phyloP scores from a whole-genome alignment of 305 asterid species.

The Rubia tinctorum region DNA sequence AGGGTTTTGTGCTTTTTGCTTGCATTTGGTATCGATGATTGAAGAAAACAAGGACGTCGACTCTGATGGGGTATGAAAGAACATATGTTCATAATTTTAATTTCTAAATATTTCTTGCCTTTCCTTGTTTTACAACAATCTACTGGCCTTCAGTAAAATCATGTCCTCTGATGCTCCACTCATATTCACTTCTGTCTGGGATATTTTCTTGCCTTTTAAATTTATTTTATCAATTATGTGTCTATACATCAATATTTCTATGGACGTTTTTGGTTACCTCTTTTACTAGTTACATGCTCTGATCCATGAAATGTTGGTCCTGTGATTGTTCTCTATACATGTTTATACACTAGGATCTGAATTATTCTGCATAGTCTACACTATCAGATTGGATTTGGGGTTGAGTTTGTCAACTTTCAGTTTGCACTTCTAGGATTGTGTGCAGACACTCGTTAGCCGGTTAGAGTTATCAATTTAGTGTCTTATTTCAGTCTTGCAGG shows the following conservation, averaged over 20 bases:
- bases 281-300: neutral
- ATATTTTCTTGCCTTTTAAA: no score
- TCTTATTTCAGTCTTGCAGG: no score
- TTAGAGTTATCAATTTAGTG: no score
- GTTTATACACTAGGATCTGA: neutral
- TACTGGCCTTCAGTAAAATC: no score
- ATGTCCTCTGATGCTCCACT: neutral
- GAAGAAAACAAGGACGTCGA: slow-evolving; percentile 52
- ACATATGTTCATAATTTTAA: slow-evolving; percentile 10
- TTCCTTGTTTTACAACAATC: neutral
- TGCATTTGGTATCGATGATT: slow-evolving; percentile 61
- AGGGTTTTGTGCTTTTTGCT: slow-evolving; percentile 74
- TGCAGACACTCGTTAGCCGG: no score
- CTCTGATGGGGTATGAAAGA: slow-evolving; percentile 79
- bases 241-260: no score
- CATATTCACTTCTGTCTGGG: neutral
- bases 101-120: neutral
- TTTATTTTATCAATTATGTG: neutral
- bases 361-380: neutral
- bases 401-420: neutral
- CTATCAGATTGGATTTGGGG: neutral
- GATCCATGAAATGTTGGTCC: neutral
- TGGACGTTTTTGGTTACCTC: neutral
- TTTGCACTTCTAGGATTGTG: neutral
- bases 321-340: neutral